Evolutionary conservation across 306 rosid species (phyloP), one percentile per base, ranked within the genome.

Genomic region (Morella rubra): DNA sequence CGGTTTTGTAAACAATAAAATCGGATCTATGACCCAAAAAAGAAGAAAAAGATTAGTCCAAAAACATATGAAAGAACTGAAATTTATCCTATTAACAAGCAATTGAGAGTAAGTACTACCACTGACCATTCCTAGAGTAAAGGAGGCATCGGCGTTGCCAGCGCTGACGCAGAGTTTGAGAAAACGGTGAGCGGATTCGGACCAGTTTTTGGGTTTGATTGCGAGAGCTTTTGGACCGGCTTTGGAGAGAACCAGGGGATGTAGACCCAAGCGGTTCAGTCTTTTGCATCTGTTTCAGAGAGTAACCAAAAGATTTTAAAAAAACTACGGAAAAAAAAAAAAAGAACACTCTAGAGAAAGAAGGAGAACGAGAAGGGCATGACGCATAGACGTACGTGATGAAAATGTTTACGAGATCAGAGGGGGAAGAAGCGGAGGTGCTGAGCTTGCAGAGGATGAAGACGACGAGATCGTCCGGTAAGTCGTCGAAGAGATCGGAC

Each of bases 121-220:
- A 75, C 96, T 84, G 0, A 95, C 98, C 98, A 95, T 95, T 82
- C 98, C 98, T 54, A 95, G 98, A 80, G 91, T 89, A 69, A 87
- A 92, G 40, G 80, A 84, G 9, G 98, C 98, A 51, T 95, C 93
- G 1, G 76, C 58, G 91, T 82, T 94, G 44, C 98, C 98, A 69
- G 95, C 91, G 84, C 32, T 52, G 13, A 74, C 91, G 53, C 97
- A 95, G 24, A 46, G 86, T 73, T 69, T 88, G 50, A 95, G 81
- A 61, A 95, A 95, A 7, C 84, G 71, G 81, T 92, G 96, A 70
- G 88, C 82, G 3, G 65, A 44, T 0, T 92, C 97, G 0, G 88
- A 89, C 98, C 98, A 95, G 44, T 82, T 86, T 16, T 69, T 71
- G 32, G 92, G 86, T 56, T 72, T 78, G 0, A 95, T 15, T 5